Evolutionary conservation across 2,329 filamentous ascomycete genomes (phyloP).

Genomic region (Domatiomyces globalis): DNA sequence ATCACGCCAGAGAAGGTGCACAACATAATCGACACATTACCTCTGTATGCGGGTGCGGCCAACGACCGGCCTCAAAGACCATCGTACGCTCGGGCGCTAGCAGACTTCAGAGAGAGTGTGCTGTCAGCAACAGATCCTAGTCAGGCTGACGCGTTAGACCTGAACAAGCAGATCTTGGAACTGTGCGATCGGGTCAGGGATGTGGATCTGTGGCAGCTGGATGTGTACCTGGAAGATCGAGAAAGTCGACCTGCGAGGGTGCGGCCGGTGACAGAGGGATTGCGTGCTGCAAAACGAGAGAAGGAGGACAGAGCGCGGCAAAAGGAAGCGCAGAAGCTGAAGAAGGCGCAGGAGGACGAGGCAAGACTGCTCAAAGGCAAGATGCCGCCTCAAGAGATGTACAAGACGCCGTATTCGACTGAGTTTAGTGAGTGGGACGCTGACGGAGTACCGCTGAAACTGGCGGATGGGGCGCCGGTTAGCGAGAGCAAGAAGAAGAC

Average conservation of each 20-base stretch:
- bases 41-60: slow-evolving; percentile 15
- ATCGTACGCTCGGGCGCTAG: slow-evolving; percentile 14
- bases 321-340: slow-evolving; percentile 43
- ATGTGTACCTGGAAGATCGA: slow-evolving; percentile 78
- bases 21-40: slow-evolving; percentile 25
- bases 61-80: slow-evolving; percentile 12
- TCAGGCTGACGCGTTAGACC: slow-evolving; percentile 29
- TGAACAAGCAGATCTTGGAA: slow-evolving; percentile 57
- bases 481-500: slow-evolving; percentile 70
- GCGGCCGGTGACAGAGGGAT: slow-evolving; percentile 46
- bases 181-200: slow-evolving; percentile 74
- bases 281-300: slow-evolving; percentile 41
- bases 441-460: slow-evolving; percentile 64
- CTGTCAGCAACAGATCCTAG: slow-evolving; percentile 35
- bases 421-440: slow-evolving; percentile 70
- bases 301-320: slow-evolving; percentile 37
- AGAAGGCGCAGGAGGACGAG: slow-evolving; percentile 39
- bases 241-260: slow-evolving; percentile 57
- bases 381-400: slow-evolving; percentile 45
- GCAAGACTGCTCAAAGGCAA: slow-evolving; percentile 42
- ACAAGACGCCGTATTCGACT: slow-evolving; percentile 33
- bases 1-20: slow-evolving; percentile 28
- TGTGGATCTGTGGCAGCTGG: slow-evolving; percentile 63
- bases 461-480: slow-evolving; percentile 64
- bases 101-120: slow-evolving; percentile 20